Evolutionary conservation across 768 basidiomycete species (phyloP), one percentile per base, ranked within the genome.

Genomic region (Naganishia onofrii): DNA sequence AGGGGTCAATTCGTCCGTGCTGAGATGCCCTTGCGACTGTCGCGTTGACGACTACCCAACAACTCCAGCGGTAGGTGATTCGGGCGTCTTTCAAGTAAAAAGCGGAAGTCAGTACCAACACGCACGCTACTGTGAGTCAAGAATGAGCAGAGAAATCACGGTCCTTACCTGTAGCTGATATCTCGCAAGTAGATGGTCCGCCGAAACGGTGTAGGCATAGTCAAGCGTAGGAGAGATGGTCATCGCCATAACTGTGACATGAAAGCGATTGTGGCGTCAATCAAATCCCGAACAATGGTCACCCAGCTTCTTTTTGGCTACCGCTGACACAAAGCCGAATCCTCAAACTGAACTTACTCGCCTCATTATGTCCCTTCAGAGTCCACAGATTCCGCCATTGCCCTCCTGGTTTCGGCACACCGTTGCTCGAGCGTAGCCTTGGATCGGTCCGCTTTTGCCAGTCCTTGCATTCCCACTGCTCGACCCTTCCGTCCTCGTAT

Each of bases 401-500:
- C 38, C 77, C 56, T 34, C 76, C 78, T 1, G 60, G 48, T 8
- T 60, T 31, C 23, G 63, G 48, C 3, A 26, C 57, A 63, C 71
- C 34, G 15, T 32, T 21, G n/a, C 8, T 52, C 65, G 57, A n/a
- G 29, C n/a, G 32, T 48, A 72, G 19, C 66, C 57, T 28, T 1
- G 42, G 64, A 60, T 74, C n/a, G 52, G 69, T 60, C 57, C 66
- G 42, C 57, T 64, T 36, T 42, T 53, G 51, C 53, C 56, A 53
- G 8, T 56, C 71, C 6, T 46, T 19, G 51, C 66, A 69, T 54
- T 68, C 57, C 73, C 73, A 88, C 38, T 93, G 80, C 26, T 85
- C 85, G n/a, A 96, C 88, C n/a, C 86, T 84, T 0, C 95, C 94
- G 70, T 89, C 88, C 81, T 99, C 95, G 78, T 92, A 95, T 0